Conservation (phyloP, 257 asterid species). For the Datura wrightii region DNA sequence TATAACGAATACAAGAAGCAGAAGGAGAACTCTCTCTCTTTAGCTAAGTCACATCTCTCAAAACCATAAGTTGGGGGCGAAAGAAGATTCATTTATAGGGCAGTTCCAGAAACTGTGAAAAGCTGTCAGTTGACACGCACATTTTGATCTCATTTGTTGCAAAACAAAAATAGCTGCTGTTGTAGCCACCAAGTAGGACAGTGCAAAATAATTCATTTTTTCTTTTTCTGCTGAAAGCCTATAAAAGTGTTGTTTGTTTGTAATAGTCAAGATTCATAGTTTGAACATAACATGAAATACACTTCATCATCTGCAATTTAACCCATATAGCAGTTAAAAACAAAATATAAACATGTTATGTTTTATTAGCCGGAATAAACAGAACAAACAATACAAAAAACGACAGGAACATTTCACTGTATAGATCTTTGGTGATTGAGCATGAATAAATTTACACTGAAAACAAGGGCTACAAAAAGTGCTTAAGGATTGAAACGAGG, state of each 20-base stretch:
- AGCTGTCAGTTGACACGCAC: background rate
- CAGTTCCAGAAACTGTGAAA: background rate
- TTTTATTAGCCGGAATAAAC: too few relatives aligned
- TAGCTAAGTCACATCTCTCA: constrained; percentile 50
- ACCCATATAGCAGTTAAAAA: too few relatives aligned
- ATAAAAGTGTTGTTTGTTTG: background rate
- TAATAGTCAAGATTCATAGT: background rate
- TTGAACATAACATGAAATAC: background rate
- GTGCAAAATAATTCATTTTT: background rate
- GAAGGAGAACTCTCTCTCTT: constrained; percentile 54
- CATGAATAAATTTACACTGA: background rate
- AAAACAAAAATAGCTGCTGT: background rate
- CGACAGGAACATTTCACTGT: background rate
- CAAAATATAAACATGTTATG: too few relatives aligned
- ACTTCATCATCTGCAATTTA: background rate
- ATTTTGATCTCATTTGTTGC: constrained; percentile 24
- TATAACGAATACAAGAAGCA: constrained; percentile 74
- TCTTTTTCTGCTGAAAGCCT: background rate
- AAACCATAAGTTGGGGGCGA: background rate
- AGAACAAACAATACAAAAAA: background rate
- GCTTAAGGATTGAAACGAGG: background rate
- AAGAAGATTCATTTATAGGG: constrained; percentile 7
- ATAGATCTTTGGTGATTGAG: background rate
- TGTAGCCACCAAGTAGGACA: background rate
- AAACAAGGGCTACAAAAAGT: background rate